Base-by-base conservation (phyloP, 75 land plant genomes). In the Cryptomeria japonica region DNA sequence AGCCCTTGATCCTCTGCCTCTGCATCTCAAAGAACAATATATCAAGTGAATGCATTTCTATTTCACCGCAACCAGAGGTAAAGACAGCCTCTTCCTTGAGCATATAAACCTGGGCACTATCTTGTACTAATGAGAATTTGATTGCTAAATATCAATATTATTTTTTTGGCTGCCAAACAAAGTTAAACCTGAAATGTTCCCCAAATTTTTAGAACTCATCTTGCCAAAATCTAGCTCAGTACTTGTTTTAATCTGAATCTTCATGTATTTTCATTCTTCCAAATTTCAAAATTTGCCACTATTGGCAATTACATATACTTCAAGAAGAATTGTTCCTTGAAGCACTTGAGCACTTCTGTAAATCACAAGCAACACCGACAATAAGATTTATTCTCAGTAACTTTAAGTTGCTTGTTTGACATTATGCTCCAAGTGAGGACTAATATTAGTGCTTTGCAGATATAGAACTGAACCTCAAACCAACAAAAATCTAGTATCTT, bases 1-100 rank as follows among this genome's bases (percentile, higher is more conserved):
- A 86, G 98, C 92, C 83, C 95, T 93, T 41, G 98, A 95, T 31
- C 97, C 97, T 88, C 91, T 95, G 36, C 99, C 99, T 87, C 99
- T 97, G 92, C 88, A 89, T 58, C 36, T 88, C 19, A 89, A 53
- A 38, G 61, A 44, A 44, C 31, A 38, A 28, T 31, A 19, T 34
- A 87, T 73, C 34, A 39, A 19, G 58, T 37, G 31, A 25, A 80
- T 28, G 83, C 49, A 44, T 44, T 22, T 25, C 44, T 10, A 85
- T 39, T 9, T 85, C 42, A 18, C 41, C n/a, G 78, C 56, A 22
- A 11, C 49, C 44, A 44, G 44, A 44, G n/a, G 19, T 51, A 4
- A 85, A 25, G 22, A 28, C 47, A 80, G 83, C 39, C 83, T 2
- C 44, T 80, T 80, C 19, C 31, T 10, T 80, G 47, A 7, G 11